A percentile compares a stretch with the other conserved stretches of the same genome.
Conservation (phyloP, 108 stramenopile species). For the Thalassiosira profunda region DNA sequence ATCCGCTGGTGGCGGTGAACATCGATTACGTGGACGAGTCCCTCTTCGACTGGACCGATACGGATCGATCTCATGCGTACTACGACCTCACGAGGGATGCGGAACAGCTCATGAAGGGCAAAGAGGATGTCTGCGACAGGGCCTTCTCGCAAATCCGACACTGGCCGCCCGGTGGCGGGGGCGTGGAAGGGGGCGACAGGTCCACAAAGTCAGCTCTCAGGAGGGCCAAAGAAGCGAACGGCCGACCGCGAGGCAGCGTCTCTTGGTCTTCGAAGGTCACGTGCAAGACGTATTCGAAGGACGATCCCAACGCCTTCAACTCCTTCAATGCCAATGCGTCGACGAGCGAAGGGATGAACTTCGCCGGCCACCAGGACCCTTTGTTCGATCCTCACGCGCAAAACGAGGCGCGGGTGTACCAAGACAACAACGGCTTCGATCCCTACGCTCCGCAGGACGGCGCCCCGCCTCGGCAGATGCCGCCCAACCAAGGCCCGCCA, state of each 20-base stretch:
- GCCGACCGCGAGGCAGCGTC: conserved; percentile 29
- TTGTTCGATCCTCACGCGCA: conserved; percentile 47
- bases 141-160: conserved; percentile 50
- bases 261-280: conserved; percentile 55
- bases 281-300: conserved; percentile 59
- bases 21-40: conserved; percentile 63
- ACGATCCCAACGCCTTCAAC: conserved; percentile 33
- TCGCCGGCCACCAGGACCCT: conserved; percentile 42
- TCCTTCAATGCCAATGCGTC: conserved; percentile 52
- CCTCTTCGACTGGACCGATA: conserved; percentile 82
- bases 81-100: conserved; percentile 86
- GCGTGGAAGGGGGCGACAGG: conserved; percentile 7
- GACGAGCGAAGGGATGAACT: conserved; percentile 49
- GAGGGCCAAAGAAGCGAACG: conserved; percentile 17
- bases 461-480: conserved; percentile 4
- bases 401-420: conserved; percentile 39
- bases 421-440: conserved; percentile 16
- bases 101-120: conserved; percentile 44
- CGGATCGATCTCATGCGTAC: conserved; percentile 58
- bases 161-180: conserved; percentile 38
- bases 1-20: conserved; percentile 79
- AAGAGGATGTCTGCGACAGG: conserved; percentile 40
- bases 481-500: conserved; percentile 30
- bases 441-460: conserved; percentile 10
- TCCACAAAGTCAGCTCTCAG: conserved; percentile 37